These are phyloP conservation scores for California macrophylla DNA, from an alignment of 441 rosid genomes.

Conservation along the genomic window DNA sequence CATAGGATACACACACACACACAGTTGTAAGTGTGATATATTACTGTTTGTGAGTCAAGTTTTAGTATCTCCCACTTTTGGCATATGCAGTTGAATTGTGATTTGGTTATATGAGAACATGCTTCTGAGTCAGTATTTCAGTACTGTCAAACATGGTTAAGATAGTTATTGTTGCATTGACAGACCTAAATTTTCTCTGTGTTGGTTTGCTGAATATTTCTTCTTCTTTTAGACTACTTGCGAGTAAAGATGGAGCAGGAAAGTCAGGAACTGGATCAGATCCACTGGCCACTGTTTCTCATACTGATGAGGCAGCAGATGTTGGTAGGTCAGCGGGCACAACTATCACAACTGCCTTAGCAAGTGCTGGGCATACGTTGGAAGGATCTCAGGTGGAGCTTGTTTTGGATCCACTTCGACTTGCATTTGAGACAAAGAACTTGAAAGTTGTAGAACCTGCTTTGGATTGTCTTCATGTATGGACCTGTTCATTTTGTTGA, in stretches of 20 bases:
- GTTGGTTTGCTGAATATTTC: background rate
- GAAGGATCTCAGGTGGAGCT: constrained; percentile 79
- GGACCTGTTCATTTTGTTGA: constrained; percentile 17
- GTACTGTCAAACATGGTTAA: no score
- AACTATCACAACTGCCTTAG: constrained; percentile 52
- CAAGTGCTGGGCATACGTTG: constrained; percentile 78
- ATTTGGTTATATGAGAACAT: no score
- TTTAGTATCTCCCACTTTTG: background rate
- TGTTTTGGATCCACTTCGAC: constrained; percentile 80
- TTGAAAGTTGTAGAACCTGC: constrained; percentile 83
- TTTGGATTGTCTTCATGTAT: constrained; percentile 97
- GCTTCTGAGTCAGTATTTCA: no score
- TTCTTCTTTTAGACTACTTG: constrained; percentile 36
- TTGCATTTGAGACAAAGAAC: constrained; percentile 90
- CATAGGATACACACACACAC: no score
- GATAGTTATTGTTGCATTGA: no score
- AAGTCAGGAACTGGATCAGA: constrained; percentile 40
- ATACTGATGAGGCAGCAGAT: constrained; percentile 31
- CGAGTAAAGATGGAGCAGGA: constrained; percentile 47
- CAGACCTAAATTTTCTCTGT: background rate
- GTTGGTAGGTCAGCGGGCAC: constrained; percentile 33
- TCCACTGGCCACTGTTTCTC: constrained; percentile 17
- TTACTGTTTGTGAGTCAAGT: background rate
- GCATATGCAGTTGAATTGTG: no score
- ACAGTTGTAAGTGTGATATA: background rate